These are phyloP conservation scores for Orbilia blumenaviensis DNA, from an alignment of 2,329 filamentous ascomycete genomes.

Conservation along the genomic window DNA sequence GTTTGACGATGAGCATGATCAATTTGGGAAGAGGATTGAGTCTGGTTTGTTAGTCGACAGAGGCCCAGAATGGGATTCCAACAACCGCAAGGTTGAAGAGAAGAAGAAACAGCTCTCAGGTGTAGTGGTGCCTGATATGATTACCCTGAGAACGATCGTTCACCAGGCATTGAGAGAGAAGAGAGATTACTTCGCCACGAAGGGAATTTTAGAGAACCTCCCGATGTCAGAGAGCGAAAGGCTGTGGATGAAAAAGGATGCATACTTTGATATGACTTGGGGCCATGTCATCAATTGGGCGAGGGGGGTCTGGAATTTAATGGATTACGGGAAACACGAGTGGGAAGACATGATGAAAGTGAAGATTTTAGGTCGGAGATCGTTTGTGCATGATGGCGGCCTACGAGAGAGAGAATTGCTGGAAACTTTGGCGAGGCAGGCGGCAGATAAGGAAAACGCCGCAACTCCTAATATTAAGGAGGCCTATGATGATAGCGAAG, in stretches of 20 bases:
- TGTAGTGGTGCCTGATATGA: conserved; percentile 23
- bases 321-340: conserved; percentile 42
- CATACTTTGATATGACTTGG: conserved; percentile 45
- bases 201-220: conserved; percentile 23
- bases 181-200: conserved; percentile 36
- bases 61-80: background rate
- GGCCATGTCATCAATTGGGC: conserved; percentile 37
- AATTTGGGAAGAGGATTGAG: background rate
- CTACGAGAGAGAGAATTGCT: background rate
- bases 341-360: conserved; percentile 21
- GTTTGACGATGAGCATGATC: conserved; percentile 12
- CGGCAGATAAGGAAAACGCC: background rate
- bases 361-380: conserved; percentile 28
- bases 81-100: background rate
- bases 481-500: background rate
- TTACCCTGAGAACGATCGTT: conserved; percentile 29
- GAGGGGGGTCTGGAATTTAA: conserved; percentile 21
- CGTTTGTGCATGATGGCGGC: background rate
- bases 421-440: background rate
- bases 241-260: conserved; percentile 38
- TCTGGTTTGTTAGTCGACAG: background rate
- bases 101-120: conserved; percentile 17
- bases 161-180: conserved; percentile 44
- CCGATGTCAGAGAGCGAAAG: conserved; percentile 23
- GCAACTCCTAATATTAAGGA: background rate